Evolutionary conservation across 495 filamentous ascomycete genomes (phyloP), one percentile per base, ranked within the genome.

Genomic region (Neurospora discreta): DNA sequence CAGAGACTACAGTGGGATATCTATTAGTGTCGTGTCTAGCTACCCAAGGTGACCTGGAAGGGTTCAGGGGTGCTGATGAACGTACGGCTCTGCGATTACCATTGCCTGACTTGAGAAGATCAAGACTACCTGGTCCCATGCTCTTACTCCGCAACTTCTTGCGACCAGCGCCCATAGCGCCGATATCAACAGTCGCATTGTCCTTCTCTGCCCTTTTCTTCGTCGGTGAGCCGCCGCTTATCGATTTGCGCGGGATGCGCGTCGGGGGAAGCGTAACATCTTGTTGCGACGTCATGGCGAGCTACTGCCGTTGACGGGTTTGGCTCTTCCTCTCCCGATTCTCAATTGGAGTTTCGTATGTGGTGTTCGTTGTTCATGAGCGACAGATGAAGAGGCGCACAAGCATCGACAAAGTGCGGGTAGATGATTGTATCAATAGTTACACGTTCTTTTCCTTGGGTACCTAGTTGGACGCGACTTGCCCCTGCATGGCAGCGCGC

Each of bases 141-240:
- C 94, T 97, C 81, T 97, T 98, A 80, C 95, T 98, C 69, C 95
- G 88, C 41, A 90, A 92, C 81, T 96, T 97, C 81, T 90, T 93
- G 68, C 84, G 85, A 10, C 80, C 72, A 77, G 79, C 75, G 77
- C 84, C 70, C 80, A 81, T 73, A 73, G 80, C 73, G 78, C 77
- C 78, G 58, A 90, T 76, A 73, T 92, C 90, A 42, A 88, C 79
- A 10, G 89, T 92, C 74, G 87, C 84, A 82, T 95, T 94, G 78
- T 93, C 92, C 78, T 92, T 89, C 73, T 92, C 89, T 70, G 83
- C 80, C 9, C 72, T 75, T 71, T 80, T 85, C 26, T 74, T 72
- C 30, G 85, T 87, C 74, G 84, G 85, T 60, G 87, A 89, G 78
- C 90, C 87, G 26, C 89, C 92, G 71, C 89, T 86, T 36, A 94